Conservation (phyloP, 1,284 basidiomycete species). For the Golubevia pallescens region DNA sequence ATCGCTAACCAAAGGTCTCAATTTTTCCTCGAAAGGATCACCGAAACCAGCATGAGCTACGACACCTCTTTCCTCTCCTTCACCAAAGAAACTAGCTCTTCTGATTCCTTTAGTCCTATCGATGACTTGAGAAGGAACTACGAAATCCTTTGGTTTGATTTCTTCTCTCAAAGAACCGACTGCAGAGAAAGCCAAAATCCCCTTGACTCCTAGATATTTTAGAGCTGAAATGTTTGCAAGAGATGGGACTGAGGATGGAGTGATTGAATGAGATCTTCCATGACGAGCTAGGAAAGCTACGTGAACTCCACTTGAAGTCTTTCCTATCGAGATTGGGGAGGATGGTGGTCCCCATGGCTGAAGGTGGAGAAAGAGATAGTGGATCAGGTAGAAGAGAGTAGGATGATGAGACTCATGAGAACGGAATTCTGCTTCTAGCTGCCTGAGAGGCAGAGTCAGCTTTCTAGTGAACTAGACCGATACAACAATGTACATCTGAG, state of each 20-base stretch:
- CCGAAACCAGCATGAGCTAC: conserved; percentile 95
- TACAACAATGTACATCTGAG: too few species aligned
- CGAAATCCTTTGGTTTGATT: conserved; percentile 77
- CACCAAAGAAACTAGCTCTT: conserved; percentile 83
- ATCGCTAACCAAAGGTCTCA: conserved; percentile 39
- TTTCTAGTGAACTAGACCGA: too few species aligned
- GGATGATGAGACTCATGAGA: neutral
- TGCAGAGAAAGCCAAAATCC: conserved; percentile 90
- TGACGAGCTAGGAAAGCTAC: conserved; percentile 93
- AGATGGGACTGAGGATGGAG: conserved; percentile 64
- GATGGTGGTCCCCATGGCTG: conserved; percentile 94
- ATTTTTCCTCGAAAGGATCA: conserved; percentile 68
- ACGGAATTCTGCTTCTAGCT: neutral
- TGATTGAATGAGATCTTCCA: conserved; percentile 74
- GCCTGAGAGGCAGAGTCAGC: too few species aligned
- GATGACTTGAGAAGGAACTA: conserved; percentile 90
- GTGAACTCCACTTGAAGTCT: conserved; percentile 75
- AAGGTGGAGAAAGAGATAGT: neutral
- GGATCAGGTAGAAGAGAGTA: neutral
- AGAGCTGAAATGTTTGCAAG: conserved; percentile 95
- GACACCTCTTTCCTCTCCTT: conserved; percentile 70
- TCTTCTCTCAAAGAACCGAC: conserved; percentile 96
- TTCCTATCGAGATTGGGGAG: conserved; percentile 85
- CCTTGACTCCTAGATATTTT: conserved; percentile 86
- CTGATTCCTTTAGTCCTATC: conserved; percentile 93